Conservation (phyloP, 257 asterid genomes). For the Sherardia arvensis region DNA sequence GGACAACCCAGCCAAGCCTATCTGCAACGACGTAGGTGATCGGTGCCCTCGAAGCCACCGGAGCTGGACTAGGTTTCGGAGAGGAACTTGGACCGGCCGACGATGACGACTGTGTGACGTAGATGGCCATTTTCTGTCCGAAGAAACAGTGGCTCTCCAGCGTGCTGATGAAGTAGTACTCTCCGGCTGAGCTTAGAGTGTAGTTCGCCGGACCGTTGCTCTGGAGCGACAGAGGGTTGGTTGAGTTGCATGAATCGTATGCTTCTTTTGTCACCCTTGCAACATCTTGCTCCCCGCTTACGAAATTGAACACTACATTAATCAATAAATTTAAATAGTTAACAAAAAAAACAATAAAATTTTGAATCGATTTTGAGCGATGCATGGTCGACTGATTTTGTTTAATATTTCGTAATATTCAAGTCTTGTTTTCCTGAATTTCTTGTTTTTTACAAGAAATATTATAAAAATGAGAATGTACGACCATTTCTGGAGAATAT, state of each 20-base stretch:
- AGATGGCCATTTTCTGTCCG: constrained; percentile 54
- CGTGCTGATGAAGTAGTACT: constrained; percentile 45
- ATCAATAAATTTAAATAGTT: too few relatives aligned
- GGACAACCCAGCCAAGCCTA: constrained; percentile 9
- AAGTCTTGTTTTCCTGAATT: too few relatives aligned
- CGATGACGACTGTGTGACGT: background rate
- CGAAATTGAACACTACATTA: constrained; percentile 37
- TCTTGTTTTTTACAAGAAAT: too few relatives aligned
- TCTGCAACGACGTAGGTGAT: constrained; percentile 13
- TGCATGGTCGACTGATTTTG: too few relatives aligned
- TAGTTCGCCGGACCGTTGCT: constrained; percentile 43
- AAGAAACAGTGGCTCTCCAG: constrained; percentile 38
- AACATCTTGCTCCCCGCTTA: constrained; percentile 40
- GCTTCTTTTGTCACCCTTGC: constrained; percentile 45
- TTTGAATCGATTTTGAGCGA: too few relatives aligned
- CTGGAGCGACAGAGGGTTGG: constrained; percentile 17
- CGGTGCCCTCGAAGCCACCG: constrained; percentile 17
- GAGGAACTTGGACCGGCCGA: constrained; percentile 3
- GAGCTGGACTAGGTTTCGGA: constrained; percentile 5
- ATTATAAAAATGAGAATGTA: too few relatives aligned
- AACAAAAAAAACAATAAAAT: too few relatives aligned
- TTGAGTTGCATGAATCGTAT: constrained; percentile 35
- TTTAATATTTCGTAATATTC: too few relatives aligned
- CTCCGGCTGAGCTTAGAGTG: constrained; percentile 44
- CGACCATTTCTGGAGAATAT: too few relatives aligned